These are phyloP conservation scores for Claviceps pusilla DNA, from an alignment of 2,329 filamentous ascomycete genomes.

Conservation along the genomic window DNA sequence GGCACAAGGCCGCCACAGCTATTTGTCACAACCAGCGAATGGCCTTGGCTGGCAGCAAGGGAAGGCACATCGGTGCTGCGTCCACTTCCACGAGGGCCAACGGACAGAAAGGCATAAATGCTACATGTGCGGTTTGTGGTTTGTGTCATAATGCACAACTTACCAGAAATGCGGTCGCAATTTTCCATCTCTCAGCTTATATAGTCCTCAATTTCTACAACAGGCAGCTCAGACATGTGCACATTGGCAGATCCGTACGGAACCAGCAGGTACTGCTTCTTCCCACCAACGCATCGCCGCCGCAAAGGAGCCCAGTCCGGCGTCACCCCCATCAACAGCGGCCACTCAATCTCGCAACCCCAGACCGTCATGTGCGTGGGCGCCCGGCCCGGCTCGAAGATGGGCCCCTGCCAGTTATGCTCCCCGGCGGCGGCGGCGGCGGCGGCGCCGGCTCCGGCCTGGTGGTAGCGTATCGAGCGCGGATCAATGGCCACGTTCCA, in stretches of 20 bases:
- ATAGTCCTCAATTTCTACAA: neutral
- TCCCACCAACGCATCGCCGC: slow-evolving; percentile 12
- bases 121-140: too few relatives aligned
- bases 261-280: slow-evolving; percentile 20
- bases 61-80: too few relatives aligned
- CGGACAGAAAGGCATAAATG: too few relatives aligned
- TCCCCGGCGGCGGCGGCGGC: neutral
- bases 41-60: too few relatives aligned
- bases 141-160: too few relatives aligned
- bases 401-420: slow-evolving; percentile 8
- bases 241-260: slow-evolving; percentile 32
- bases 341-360: slow-evolving; percentile 24
- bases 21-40: too few relatives aligned
- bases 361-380: slow-evolving; percentile 22
- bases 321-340: slow-evolving; percentile 15
- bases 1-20: too few relatives aligned
- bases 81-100: too few relatives aligned
- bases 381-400: slow-evolving; percentile 15
- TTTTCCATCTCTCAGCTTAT: neutral
- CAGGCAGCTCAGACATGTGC: slow-evolving; percentile 22
- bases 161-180: neutral
- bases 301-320: slow-evolving; percentile 14
- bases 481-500: slow-evolving; percentile 18
- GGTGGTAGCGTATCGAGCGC: slow-evolving; percentile 11
- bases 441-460: too few relatives aligned